Evolutionary conservation across 2,329 filamentous ascomycete species (phyloP).

Genomic region (Cryphonectria parasitica): DNA sequence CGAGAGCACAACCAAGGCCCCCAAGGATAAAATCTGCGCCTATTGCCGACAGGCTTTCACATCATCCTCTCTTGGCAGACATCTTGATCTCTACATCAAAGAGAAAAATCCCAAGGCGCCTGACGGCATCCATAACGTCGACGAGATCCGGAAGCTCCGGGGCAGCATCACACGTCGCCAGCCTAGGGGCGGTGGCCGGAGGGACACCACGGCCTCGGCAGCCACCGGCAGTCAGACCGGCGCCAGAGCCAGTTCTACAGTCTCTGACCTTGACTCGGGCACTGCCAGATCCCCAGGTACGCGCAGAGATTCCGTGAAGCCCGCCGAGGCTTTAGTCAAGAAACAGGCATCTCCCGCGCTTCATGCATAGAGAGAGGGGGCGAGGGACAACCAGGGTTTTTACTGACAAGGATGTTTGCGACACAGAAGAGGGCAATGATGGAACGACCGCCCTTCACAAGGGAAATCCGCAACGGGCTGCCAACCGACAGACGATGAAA

Average conservation of each 20-base stretch:
- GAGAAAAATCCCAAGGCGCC: constrained; percentile 87
- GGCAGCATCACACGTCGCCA: constrained; percentile 87
- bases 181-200: constrained; percentile 67
- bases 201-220: constrained; percentile 59
- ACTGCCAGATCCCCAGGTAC: constrained; percentile 42
- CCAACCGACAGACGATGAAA: constrained; percentile 59
- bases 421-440: constrained; percentile 43
- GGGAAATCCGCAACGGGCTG: constrained; percentile 44
- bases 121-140: constrained; percentile 88
- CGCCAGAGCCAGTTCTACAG: constrained; percentile 44
- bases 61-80: constrained; percentile 88
- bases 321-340: constrained; percentile 50
- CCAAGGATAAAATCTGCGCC: constrained; percentile 86
- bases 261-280: constrained; percentile 44
- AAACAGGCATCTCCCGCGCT: constrained; percentile 57
- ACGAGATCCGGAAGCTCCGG: constrained; percentile 82
- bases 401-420: constrained; percentile 64
- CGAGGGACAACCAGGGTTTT: constrained; percentile 71
- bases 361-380: constrained; percentile 74
- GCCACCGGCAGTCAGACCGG: constrained; percentile 55
- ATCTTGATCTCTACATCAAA: constrained; percentile 92
- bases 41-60: constrained; percentile 92
- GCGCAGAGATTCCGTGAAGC: constrained; percentile 45
- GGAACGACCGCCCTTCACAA: constrained; percentile 43
- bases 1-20: constrained; percentile 52